A percentile compares a stretch with the other conserved stretches of the same genome.
phyloP scores from a whole-genome alignment of 371 early-diverging fungal species.

The Amoeboradix gromovi region DNA sequence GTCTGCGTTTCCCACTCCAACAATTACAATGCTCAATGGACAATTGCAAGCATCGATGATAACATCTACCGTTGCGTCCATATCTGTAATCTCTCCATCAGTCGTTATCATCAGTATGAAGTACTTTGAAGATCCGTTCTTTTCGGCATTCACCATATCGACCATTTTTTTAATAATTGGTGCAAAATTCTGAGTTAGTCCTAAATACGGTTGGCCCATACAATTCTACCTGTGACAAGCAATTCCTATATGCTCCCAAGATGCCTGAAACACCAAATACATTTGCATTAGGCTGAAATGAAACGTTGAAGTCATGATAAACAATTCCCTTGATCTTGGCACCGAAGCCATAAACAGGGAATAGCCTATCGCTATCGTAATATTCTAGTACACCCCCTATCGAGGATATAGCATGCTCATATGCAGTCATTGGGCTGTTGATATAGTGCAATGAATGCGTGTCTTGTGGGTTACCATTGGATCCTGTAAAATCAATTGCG shows the following conservation, averaged over 20 bases:
- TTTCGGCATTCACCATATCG: background rate
- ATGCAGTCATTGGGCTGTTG: constrained; percentile 11
- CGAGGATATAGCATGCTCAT: constrained; percentile 15
- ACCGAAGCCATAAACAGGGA: constrained; percentile 19
- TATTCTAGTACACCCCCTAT: constrained; percentile 14
- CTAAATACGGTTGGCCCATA: constrained; percentile 15
- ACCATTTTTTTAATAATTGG: constrained; percentile 9
- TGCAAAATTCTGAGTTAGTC: constrained; percentile 11
- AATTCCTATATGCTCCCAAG: constrained; percentile 13
- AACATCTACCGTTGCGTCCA: constrained; percentile 15
- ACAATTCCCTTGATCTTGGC: constrained; percentile 15
- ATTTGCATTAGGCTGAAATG: constrained; percentile 14
- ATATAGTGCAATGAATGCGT: constrained; percentile 16
- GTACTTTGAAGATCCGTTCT: background rate
- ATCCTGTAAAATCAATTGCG: constrained; percentile 23
- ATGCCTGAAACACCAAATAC: constrained; percentile 19
- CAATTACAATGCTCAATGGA: constrained; percentile 22
- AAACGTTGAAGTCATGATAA: constrained; percentile 18
- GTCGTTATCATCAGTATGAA: constrained; percentile 11
- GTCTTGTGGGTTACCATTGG: constrained; percentile 16
- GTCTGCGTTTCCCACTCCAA: constrained; percentile 20
- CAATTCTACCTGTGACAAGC: constrained; percentile 11
- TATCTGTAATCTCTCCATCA: constrained; percentile 13
- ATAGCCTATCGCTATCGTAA: constrained; percentile 3
- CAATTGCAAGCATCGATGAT: constrained; percentile 16